Conservation (phyloP, 257 asterid species). For the Gynochthodes officinalis region DNA sequence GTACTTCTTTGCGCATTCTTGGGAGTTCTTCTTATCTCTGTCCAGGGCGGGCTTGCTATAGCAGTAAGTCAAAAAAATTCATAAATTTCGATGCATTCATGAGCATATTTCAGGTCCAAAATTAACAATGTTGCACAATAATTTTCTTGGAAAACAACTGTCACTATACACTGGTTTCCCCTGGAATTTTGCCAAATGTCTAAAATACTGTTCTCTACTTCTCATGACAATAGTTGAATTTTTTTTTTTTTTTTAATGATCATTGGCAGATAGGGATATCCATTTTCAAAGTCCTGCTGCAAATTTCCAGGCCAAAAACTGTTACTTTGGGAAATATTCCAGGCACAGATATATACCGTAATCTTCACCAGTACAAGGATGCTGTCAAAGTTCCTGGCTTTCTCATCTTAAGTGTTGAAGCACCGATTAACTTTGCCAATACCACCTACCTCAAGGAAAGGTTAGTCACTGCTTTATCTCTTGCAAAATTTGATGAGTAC, state of each 20-base stretch:
- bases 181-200: neutral
- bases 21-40: conserved; percentile 82
- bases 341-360: conserved; percentile 63
- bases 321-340: conserved; percentile 74
- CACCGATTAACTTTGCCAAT: conserved; percentile 84
- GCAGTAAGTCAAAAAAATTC: conserved; percentile 44
- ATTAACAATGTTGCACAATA: neutral
- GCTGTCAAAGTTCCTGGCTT: conserved; percentile 59
- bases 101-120: neutral
- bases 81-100: neutral
- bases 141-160: neutral
- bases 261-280: conserved; percentile 68
- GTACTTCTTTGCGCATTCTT: conserved; percentile 71
- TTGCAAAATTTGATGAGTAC: neutral
- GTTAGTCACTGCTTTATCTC: conserved; percentile 28
- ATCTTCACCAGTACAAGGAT: conserved; percentile 67
- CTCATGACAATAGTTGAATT: neutral
- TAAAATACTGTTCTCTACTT: neutral
- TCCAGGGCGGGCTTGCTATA: conserved; percentile 70
- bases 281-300: conserved; percentile 58
- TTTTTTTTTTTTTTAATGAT: neutral
- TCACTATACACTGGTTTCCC: neutral
- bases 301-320: conserved; percentile 81
- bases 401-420: conserved; percentile 66
- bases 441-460: conserved; percentile 82